Evolutionary conservation across 129 eudicot species (phyloP), one percentile per base, ranked within the genome.

Genomic region (Centrapalus pauciflorus): DNA sequence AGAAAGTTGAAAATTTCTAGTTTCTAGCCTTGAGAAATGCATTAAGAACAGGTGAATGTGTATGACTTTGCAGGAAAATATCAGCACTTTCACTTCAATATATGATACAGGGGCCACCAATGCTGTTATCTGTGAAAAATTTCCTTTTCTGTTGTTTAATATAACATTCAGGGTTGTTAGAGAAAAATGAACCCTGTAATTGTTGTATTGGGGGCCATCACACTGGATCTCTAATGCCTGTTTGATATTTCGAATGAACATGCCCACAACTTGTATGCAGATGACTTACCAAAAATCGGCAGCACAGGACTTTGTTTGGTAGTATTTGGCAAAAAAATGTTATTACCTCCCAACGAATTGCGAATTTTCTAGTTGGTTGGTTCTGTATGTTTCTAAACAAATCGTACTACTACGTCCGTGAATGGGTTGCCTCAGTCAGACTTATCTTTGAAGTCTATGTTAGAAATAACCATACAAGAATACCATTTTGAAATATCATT

Each of bases 381-480:
- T 12, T 34, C 11, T 48, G 54, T 48, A 48, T 48, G 54, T 48
- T 21, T 37, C n/a, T 21, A 61, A 0, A 5, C 33, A 19, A 37
- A 1, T 40, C 23, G 33, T 61, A 57, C 19, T 34, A 33, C 40
- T 23, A 61, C 20, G 23, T 61, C 41, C 45, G 23, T 60, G 29
- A 25, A 37, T 6, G 33, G 21, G 10, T 37, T 24, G 37, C 21
- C 14, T 7, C 38, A 55, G 71, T 50, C 50, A 32, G 26, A 24
- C 26, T 55, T 35, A 37, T 67, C 50, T 1, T 52, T 23, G 61
- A 54, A 35, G 52, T 24, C 19, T 23, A 66, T 49, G 35, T 4
- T 40, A 46, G 57, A 27, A 43, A 67, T 60, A 34, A 34, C 14
- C 55, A 60, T 60, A 60, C 66, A 13, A 25, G 37, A 55, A 63